Base-by-base conservation (phyloP, 306 rosid genomes). In the Lupinus albus region DNA sequence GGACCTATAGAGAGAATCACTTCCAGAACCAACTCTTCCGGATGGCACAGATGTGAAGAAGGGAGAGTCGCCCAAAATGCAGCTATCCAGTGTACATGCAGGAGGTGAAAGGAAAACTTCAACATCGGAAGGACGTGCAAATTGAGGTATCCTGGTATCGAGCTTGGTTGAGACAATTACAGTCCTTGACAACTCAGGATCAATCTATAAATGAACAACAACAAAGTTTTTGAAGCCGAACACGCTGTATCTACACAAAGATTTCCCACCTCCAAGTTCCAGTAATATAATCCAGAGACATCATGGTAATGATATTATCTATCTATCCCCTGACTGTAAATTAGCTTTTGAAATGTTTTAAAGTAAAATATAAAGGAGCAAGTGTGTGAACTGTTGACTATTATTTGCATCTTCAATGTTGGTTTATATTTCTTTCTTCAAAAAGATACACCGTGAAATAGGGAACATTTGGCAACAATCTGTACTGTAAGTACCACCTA, bases 1-100 rank as follows among this genome's bases (percentile, higher is more conserved):
- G 57, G 90, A 80, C 71, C 81, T 73, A 61, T 83, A 90, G 35
- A 90, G 85, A 20, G 83, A 82, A 64, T 87, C 91, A n/a, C 75
- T 78, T 48, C 84, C 92, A 67, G 78, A 72, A 53, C 99, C 96
- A 82, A 93, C 99, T 88, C 99, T 82, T 66, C 96, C 97, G 11
- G 97, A 90, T 69, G 97, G 99, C 74, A 93, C 92, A 47, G 99
- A 90, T 1, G 99, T 93, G 78, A 93, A 93, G 74, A 93, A 93
- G 9, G 99, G 99, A 47, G 99, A 88, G 59, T 86, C 97, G 0
- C 99, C 99, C 51, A 93, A 77, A 68, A 90, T 77, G 82, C 85
- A 84, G 21, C 97, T 97, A 68, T 93, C 99, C 21, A 90, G 96
- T 12, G 91, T 80, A 62, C 88, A 75, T 0, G 89, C 81, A 54